Evolutionary conservation across 345 rosid species (phyloP).

Genomic region (Rhizophora mangle): DNA sequence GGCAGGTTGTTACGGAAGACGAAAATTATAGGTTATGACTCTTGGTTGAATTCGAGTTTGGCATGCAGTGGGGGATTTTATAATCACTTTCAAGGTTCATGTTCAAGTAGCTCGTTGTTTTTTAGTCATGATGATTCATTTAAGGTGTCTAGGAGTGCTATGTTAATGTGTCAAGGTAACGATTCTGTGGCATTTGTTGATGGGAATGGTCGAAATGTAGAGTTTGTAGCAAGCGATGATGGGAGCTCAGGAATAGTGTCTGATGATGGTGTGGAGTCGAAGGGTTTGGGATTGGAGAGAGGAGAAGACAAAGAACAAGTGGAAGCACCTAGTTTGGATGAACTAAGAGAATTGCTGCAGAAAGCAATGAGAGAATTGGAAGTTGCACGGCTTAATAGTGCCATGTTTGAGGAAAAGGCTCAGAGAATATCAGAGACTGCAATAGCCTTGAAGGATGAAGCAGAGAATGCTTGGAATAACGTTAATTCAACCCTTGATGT

Average conservation of each 20-base stretch:
- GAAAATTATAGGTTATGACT: constrained; percentile 21
- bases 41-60: constrained; percentile 33
- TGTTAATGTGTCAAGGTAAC: constrained; percentile 50
- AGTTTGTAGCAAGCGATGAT: constrained; percentile 29
- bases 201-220: constrained; percentile 54
- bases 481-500: constrained; percentile 54
- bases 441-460: constrained; percentile 78
- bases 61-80: constrained; percentile 29
- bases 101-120: constrained; percentile 29
- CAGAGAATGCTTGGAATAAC: constrained; percentile 54
- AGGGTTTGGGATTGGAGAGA: constrained; percentile 30
- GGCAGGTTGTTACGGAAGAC: constrained; percentile 21
- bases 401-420: constrained; percentile 85
- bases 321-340: constrained; percentile 47
- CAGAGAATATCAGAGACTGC: constrained; percentile 80
- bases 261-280: constrained; percentile 25
- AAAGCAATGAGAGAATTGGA: constrained; percentile 66
- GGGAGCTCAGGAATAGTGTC: constrained; percentile 31
- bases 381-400: constrained; percentile 70
- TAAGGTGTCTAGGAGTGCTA: constrained; percentile 30
- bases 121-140: constrained; percentile 24
- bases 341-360: constrained; percentile 54
- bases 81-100: constrained; percentile 22
- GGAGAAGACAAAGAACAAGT: constrained; percentile 34
- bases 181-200: constrained; percentile 59